These are phyloP conservation scores for Lithohypha guttulata DNA, from an alignment of 2,329 filamentous ascomycete species.

Conservation along the genomic window DNA sequence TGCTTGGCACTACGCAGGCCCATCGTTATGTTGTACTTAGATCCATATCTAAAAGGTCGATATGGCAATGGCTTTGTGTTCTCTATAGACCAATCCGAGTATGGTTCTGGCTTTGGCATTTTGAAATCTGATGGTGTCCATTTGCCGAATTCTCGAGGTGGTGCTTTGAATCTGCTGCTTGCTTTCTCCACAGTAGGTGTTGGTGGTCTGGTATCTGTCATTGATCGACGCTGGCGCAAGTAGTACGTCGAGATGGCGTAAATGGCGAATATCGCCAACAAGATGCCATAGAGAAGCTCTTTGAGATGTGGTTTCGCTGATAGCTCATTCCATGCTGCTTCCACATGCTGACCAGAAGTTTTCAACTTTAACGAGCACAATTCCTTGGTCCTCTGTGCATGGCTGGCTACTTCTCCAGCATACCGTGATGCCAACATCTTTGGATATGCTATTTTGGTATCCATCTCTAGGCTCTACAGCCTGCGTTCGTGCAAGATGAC, in stretches of 20 bases:
- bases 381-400: background rate
- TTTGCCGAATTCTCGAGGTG: conserved; percentile 28
- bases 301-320: conserved; percentile 17
- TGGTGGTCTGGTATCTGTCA: conserved; percentile 8
- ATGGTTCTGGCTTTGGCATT: conserved; percentile 49
- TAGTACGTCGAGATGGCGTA: conserved; percentile 11
- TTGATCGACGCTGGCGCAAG: conserved; percentile 12
- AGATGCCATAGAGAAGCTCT: conserved; percentile 24
- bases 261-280: conserved; percentile 23
- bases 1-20: conserved; percentile 54
- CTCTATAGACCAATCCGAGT: conserved; percentile 57
- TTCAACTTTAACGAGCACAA: background rate
- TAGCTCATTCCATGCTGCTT: conserved; percentile 12
- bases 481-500: no score
- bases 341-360: background rate
- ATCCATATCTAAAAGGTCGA: conserved; percentile 66
- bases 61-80: conserved; percentile 65
- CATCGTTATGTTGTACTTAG: conserved; percentile 67
- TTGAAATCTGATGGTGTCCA: conserved; percentile 51
- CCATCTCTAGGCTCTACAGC: no score
- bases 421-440: no score
- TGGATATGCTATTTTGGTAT: no score
- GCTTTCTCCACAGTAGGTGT: conserved; percentile 15
- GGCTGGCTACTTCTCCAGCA: no score
- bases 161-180: background rate